Conservation (phyloP, 768 basidiomycete genomes). For the Pulveroboletus ravenelii region DNA sequence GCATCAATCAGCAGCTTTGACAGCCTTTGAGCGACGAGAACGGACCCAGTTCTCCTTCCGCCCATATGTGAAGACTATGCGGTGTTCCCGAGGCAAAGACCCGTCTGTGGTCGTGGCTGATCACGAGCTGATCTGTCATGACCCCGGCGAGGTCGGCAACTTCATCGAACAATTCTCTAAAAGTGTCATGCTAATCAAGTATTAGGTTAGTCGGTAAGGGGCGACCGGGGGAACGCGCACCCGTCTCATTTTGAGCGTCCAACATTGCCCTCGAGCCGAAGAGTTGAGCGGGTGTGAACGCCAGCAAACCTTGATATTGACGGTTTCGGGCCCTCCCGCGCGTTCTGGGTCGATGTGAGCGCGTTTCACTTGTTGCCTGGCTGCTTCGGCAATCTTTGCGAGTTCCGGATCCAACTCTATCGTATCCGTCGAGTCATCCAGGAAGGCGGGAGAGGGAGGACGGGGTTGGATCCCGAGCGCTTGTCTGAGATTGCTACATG, state of each 20-base stretch:
- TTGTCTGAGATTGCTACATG: slow-evolving; percentile 34
- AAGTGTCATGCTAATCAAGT: slow-evolving; percentile 52
- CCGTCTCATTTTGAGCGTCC: slow-evolving; percentile 55
- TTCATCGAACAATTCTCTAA: slow-evolving; percentile 60
- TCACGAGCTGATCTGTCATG: slow-evolving; percentile 46
- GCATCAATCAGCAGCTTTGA: slow-evolving; percentile 6
- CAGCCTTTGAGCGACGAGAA: slow-evolving; percentile 3
- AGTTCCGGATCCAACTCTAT: slow-evolving; percentile 60
- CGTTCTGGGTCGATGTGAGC: slow-evolving; percentile 21
- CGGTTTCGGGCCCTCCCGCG: slow-evolving; percentile 32
- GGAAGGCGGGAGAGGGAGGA: slow-evolving; percentile 43
- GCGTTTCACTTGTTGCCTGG: slow-evolving; percentile 27
- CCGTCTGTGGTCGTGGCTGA: slow-evolving; percentile 57
- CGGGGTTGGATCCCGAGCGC: slow-evolving; percentile 41
- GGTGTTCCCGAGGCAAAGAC: slow-evolving; percentile 71
- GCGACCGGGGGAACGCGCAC: slow-evolving; percentile 34
- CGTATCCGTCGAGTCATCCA: slow-evolving; percentile 45
- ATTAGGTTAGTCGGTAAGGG: not conserved
- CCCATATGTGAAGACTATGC: slow-evolving; percentile 60
- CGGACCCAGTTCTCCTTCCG: slow-evolving; percentile 61
- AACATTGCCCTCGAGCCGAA: slow-evolving; percentile 35
- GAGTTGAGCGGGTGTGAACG: slow-evolving; percentile 55
- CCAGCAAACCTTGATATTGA: slow-evolving; percentile 60
- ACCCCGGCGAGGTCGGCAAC: slow-evolving; percentile 58
- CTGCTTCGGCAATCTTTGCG: slow-evolving; percentile 46